Percentiles rank a stretch among this genome's conserved stretches.
Evolutionary conservation across 352 stramenopile genomes (phyloP).

Genomic region (Phytopythium delawarense): DNA sequence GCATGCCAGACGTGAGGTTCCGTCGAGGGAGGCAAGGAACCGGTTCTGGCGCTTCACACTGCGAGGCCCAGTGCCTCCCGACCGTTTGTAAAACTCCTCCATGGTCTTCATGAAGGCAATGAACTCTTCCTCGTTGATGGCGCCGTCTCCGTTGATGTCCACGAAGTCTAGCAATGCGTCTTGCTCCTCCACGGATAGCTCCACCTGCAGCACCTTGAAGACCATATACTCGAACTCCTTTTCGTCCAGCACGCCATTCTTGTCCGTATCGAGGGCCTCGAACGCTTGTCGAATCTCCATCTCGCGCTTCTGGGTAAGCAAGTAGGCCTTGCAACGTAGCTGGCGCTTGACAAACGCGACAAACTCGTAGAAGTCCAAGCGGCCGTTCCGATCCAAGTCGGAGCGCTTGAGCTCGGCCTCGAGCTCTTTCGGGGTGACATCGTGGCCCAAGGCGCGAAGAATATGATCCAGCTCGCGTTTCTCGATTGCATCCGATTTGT

Average conservation of each 20-base stretch:
- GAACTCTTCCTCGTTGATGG: conserved; percentile 67
- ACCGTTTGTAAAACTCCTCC: conserved; percentile 40
- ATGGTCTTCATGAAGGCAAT: conserved; percentile 72
- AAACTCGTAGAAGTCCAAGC: conserved; percentile 77
- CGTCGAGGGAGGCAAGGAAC: conserved; percentile 39
- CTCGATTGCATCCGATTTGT: conserved; percentile 67
- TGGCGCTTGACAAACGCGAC: conserved; percentile 61
- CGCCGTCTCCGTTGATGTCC: conserved; percentile 53
- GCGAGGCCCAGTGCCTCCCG: conserved; percentile 17
- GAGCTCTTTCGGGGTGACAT: conserved; percentile 66
- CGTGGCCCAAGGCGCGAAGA: conserved; percentile 59
- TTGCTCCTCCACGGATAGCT: conserved; percentile 70
- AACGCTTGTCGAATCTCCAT: conserved; percentile 77
- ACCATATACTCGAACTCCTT: conserved; percentile 76
- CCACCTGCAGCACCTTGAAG: conserved; percentile 69
- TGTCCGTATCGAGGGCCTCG: conserved; percentile 57
- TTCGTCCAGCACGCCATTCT: conserved; percentile 61
- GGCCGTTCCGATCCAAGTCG: conserved; percentile 62
- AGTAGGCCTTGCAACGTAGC: conserved; percentile 48
- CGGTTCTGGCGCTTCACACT: conserved; percentile 23
- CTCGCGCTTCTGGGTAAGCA: conserved; percentile 53
- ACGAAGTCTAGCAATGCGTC: conserved; percentile 67
- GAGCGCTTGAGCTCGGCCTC: conserved; percentile 49
- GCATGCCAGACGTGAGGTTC: conserved; percentile 39
- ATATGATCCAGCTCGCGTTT: conserved; percentile 65